Evolutionary conservation across 2,329 filamentous ascomycete genomes (phyloP), one percentile per base, ranked within the genome.

Genomic region (Trichoderma harzianum): DNA sequence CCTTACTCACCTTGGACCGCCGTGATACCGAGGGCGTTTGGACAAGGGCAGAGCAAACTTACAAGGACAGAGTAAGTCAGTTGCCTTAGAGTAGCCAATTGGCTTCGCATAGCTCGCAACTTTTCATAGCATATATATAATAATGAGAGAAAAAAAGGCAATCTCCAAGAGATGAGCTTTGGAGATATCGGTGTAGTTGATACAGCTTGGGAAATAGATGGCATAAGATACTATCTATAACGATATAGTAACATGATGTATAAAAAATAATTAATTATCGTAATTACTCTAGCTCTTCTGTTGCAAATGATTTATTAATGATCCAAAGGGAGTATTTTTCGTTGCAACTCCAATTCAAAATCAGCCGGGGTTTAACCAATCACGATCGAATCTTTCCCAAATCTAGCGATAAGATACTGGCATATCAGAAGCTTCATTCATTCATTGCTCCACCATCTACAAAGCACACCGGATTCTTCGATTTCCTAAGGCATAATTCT

Each of bases 41-140:
- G 94, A 86, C 88, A 71, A 88, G 93, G 70, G 94, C 94, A 0
- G 90, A 96, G 84, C 90, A 92, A 82, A 84, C 95, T 63, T 97
- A 94, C 84, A 83, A 91, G 74, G 89, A 94, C 11, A 60, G 57
- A 32, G 70, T 70, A 7, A 34, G 24, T 11, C 34, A 57, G 21
- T 39, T 67, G 51, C 64, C 64, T 47, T 62, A 60, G 57, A 34
- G 47, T 24, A 53, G 11, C 21, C 18, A 12, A 60, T 21, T 11
- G 30, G 57, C 57, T n/a, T 60, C 57, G 24, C 26, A 34, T 60
- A 32, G 10, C 12, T 21, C 12, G 57, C 57, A 34, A 60, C 28
- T 34, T 60, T 60, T 53, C n/a, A 53, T 24, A 7, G 32, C n/a
- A 34, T 34, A 21, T 34, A 34, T 12, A 60, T 34, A 32, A 32